Evolutionary conservation across 345 rosid species (phyloP), one percentile per base, ranked within the genome.

Genomic region (Euphorbia tirucalli): DNA sequence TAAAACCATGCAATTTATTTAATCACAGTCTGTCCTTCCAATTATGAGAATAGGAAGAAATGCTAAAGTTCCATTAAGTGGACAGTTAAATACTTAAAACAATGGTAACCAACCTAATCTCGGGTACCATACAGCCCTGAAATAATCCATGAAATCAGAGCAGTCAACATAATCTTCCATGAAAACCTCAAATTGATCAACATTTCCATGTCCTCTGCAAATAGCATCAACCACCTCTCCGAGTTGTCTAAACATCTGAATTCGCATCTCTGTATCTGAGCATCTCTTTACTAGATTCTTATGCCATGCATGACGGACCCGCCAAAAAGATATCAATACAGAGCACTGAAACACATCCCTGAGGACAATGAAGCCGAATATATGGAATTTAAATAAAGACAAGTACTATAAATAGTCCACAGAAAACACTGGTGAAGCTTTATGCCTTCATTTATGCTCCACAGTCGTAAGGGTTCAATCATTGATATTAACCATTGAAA

Each of bases 281-380:
- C 97, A 92, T 83, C 89, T 88, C 86, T 85, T 90, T 64, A 88
- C 69, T 80, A 95, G 75, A 84, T 92, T 90, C 87, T 89, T 95
- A 59, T 90, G 97, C 97, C 97, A 95, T 28, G 90, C 77, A 62
- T 88, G 93, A 55, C 93, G 97, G 21, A 83, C 83, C 69, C 97
- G 86, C 99, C 99, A 95, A 78, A 89, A 87, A 44, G 92, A 86
- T 78, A 92, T 56, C 83, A 90, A 80, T 19, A 95, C 87, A 6
- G 97, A 78, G 78, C 99, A 92, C 75, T 92, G 93, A 81, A 92
- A 95, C 30, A 90, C 97, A 83, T 95, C 97, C 93, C 97, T 92
- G 89, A 78, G 48, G 43, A 75, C 68, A 83, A 71, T 19, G 7
- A 66, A 82, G 65, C 61, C 32, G 73, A 67, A 75, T 11, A 61